Conservation (phyloP, 129 eudicot species). For the Sambucus nigra region DNA sequence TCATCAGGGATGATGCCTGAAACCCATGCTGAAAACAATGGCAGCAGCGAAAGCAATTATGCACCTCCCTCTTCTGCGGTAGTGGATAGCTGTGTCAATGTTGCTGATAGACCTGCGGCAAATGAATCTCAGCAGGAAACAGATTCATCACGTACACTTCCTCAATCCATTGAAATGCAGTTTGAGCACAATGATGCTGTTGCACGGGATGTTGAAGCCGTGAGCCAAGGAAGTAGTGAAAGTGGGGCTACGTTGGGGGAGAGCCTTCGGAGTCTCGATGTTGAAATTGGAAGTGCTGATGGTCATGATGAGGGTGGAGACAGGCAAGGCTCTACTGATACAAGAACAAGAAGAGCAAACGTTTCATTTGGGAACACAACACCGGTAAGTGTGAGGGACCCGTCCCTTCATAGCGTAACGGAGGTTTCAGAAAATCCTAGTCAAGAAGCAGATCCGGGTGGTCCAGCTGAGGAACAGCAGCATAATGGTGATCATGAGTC, state of each 20-base stretch:
- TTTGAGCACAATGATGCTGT: conserved; percentile 66
- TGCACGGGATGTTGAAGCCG: conserved; percentile 88
- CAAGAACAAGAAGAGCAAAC: conserved; percentile 54
- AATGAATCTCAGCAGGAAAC: conserved; percentile 35
- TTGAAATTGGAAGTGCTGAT: conserved; percentile 98
- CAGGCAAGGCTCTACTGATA: conserved; percentile 48
- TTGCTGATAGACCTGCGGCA: conserved; percentile 28
- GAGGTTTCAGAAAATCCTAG: conserved; percentile 77
- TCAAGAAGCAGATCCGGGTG: conserved; percentile 68
- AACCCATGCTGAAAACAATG: conserved; percentile 28
- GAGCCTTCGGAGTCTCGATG: conserved; percentile 94
- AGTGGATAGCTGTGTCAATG: conserved; percentile 21
- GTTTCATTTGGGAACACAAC: conserved; percentile 35
- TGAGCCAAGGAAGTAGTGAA: conserved; percentile 93
- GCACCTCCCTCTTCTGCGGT: conserved; percentile 24
- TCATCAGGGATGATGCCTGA: conserved; percentile 42
- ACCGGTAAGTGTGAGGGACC: conserved; percentile 48
- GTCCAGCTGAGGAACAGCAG: conserved; percentile 41
- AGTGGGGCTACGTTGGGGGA: conserved; percentile 97
- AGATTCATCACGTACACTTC: conserved; percentile 34
- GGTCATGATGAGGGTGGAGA: conserved; percentile 95
- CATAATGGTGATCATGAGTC: conserved; percentile 44
- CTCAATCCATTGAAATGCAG: conserved; percentile 75
- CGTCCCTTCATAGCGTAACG: conserved; percentile 68
- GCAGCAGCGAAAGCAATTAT: conserved; percentile 17